phyloP scores from a whole-genome alignment of 1,139 yeast species.

The Tardiomyces blankii region DNA sequence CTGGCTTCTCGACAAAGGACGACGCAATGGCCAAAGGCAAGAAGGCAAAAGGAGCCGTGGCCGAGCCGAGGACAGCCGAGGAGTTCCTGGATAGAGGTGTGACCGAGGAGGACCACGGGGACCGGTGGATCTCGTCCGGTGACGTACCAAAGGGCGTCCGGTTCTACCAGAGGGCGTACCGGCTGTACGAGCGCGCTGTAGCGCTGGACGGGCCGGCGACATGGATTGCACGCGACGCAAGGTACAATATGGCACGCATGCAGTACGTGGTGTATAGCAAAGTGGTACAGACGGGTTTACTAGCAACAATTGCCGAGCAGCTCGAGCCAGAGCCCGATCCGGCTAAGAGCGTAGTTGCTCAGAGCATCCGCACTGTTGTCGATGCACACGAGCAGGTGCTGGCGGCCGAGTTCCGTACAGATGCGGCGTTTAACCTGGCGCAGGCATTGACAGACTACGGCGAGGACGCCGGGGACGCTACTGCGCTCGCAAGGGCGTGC shows the following conservation, averaged over 20 bases:
- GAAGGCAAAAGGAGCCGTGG: constrained; percentile 5
- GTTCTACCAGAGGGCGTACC: constrained; percentile 18
- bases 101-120: constrained; percentile 21
- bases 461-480: constrained; percentile 10
- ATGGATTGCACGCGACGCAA: constrained; percentile 10
- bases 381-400: constrained; percentile 6
- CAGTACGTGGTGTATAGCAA: constrained; percentile 17
- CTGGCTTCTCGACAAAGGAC: too few species aligned
- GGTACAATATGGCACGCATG: constrained; percentile 20
- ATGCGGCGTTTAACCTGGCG: constrained; percentile 18
- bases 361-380: constrained; percentile 8
- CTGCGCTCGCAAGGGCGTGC: background rate
- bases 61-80: constrained; percentile 12
- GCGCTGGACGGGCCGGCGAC: constrained; percentile 5
- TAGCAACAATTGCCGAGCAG: background rate
- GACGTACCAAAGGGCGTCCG: constrained; percentile 21
- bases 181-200: constrained; percentile 11
- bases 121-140: constrained; percentile 21
- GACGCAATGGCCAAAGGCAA: constrained; percentile 4
- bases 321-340: background rate
- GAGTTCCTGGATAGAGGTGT: constrained; percentile 19
- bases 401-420: constrained; percentile 8
- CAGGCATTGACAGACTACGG: constrained; percentile 19
- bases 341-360: constrained; percentile 5
- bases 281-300: constrained; percentile 11